Evolutionary conservation across 2,329 filamentous ascomycete species (phyloP).

Genomic region (Mariannaea elegans): DNA sequence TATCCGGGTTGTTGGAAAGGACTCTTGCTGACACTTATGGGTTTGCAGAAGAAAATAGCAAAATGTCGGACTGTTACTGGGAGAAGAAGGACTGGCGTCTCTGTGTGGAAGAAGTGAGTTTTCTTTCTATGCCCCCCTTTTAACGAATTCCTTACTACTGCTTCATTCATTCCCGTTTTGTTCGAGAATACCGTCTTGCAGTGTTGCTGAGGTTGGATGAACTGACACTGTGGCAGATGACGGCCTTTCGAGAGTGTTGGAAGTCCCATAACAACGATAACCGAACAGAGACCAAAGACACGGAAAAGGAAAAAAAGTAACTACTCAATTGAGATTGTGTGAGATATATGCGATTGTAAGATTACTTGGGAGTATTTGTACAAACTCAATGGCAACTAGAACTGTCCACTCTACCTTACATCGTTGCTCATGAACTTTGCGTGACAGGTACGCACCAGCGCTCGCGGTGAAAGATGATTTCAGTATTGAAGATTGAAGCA

Average conservation of each 20-base stretch:
- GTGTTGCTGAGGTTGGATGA: not conserved
- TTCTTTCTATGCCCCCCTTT: no score
- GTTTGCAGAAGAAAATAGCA: constrained; percentile 79
- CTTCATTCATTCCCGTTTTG: no score
- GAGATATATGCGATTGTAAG: not conserved
- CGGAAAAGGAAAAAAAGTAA: constrained; percentile 36
- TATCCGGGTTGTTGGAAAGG: constrained; percentile 22
- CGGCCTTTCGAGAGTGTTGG: constrained; percentile 89
- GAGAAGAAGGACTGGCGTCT: constrained; percentile 95
- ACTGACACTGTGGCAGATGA: constrained; percentile 71
- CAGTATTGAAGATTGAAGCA: no score
- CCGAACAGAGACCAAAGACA: constrained; percentile 81
- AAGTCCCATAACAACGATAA: constrained; percentile 87
- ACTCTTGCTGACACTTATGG: constrained; percentile 15
- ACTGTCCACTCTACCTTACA: not conserved
- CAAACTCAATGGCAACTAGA: constrained; percentile 1
- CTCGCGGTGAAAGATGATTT: no score
- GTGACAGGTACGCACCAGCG: no score
- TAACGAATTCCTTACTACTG: no score
- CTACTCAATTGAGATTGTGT: not conserved
- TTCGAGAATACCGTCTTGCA: no score
- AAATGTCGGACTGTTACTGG: constrained; percentile 94
- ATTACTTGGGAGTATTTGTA: no score
- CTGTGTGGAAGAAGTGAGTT: constrained; percentile 85
- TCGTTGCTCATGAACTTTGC: no score